phyloP scores from a whole-genome alignment of 495 filamentous ascomycete species.

The Penicillium malachiteum region DNA sequence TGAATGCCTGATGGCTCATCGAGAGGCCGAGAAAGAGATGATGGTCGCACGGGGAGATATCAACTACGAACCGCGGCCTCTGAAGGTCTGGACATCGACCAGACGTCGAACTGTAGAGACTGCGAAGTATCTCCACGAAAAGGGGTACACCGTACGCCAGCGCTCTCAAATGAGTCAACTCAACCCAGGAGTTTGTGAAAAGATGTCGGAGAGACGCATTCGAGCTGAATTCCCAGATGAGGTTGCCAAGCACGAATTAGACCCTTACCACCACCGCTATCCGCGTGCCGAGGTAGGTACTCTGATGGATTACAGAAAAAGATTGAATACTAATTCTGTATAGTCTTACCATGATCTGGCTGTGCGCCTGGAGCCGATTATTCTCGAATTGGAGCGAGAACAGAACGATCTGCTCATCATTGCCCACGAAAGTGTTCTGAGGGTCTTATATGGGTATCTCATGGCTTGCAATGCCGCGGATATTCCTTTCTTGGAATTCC shows the following conservation, averaged over 20 bases:
- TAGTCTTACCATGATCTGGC: slow-evolving; percentile 98
- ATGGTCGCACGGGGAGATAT: slow-evolving; percentile 66
- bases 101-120: slow-evolving; percentile 88
- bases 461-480: slow-evolving; percentile 98
- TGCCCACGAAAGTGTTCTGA: slow-evolving; percentile 93
- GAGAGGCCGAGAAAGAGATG: slow-evolving; percentile 73
- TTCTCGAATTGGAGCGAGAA: slow-evolving; percentile 95
- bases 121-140: slow-evolving; percentile 70
- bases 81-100: slow-evolving; percentile 94
- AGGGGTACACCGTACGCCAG: slow-evolving; percentile 83
- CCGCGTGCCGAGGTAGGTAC: slow-evolving; percentile 80
- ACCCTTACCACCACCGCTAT: slow-evolving; percentile 97
- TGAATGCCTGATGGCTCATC: slow-evolving; percentile 75
- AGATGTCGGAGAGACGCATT: slow-evolving; percentile 79
- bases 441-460: slow-evolving; percentile 94
- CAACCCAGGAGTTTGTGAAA: slow-evolving; percentile 94
- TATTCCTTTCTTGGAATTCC: slow-evolving; percentile 91
- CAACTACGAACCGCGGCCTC: slow-evolving; percentile 67
- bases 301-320: not conserved
- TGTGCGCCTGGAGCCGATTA: slow-evolving; percentile 96
- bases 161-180: slow-evolving; percentile 94
- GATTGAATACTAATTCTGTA: slow-evolving; percentile 9
- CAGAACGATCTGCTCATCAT: slow-evolving; percentile 97
- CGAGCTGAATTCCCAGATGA: slow-evolving; percentile 81
- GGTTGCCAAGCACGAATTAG: slow-evolving; percentile 85